These are phyloP conservation scores for Athelia psychrophila DNA, from an alignment of 1,284 basidiomycete species.

Conservation along the genomic window DNA sequence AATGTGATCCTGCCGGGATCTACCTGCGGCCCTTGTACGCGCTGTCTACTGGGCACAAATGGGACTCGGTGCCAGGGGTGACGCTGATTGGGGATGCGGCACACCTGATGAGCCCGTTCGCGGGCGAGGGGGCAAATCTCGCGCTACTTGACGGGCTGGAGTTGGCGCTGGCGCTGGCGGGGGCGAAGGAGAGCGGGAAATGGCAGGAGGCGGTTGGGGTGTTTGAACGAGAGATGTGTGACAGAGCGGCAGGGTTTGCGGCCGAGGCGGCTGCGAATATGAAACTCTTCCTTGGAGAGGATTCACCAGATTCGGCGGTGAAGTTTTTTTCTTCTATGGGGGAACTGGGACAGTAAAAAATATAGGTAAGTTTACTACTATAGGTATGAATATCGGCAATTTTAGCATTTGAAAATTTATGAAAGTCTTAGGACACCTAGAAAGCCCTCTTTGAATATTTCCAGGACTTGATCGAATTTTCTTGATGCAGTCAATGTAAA, in stretches of 20 bases:
- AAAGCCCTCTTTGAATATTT: no score
- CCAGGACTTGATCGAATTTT: no score
- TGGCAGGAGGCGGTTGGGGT: background rate
- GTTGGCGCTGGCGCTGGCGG: constrained; percentile 24
- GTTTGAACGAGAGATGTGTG: background rate
- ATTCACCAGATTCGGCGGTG: background rate
- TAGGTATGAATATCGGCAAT: no score
- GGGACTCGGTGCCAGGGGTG: background rate
- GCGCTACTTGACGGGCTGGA: constrained; percentile 27
- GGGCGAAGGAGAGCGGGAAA: background rate
- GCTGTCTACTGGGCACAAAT: background rate
- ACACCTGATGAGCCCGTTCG: constrained; percentile 45
- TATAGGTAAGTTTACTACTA: no score
- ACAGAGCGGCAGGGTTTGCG: background rate
- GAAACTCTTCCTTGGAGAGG: background rate
- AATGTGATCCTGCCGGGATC: constrained; percentile 9
- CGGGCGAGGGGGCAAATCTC: constrained; percentile 42
- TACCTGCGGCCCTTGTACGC: background rate
- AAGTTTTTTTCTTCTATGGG: no score
- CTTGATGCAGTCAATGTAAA: no score
- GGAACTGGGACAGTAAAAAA: no score
- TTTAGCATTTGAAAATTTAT: no score
- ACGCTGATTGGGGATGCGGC: constrained; percentile 41
- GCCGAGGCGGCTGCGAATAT: background rate
- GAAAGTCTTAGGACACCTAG: no score